Conservation (phyloP, 106 monocot species). For the Posidonia australis region DNA sequence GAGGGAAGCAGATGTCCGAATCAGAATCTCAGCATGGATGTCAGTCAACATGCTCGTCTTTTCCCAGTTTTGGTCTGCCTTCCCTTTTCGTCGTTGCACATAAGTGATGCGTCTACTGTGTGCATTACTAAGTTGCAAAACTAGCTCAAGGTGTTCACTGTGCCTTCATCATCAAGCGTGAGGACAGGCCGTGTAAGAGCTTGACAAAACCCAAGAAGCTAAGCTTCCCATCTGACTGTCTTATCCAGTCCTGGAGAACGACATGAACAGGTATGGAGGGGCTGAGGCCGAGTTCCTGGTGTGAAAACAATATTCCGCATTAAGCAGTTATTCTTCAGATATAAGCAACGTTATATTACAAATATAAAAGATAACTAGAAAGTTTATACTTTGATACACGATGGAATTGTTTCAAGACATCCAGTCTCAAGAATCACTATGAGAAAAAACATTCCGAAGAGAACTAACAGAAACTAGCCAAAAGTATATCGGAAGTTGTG, state of each 20-base stretch:
- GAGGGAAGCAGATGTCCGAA: too few relatives aligned
- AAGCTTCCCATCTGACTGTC: slow-evolving; percentile 92
- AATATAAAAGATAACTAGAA: not conserved
- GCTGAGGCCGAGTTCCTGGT: slow-evolving; percentile 80
- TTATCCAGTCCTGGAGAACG: slow-evolving; percentile 96
- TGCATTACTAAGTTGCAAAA: not conserved
- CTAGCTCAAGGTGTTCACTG: not conserved
- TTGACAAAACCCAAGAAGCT: slow-evolving; percentile 94
- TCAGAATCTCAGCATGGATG: too few relatives aligned
- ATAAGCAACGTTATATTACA: too few relatives aligned
- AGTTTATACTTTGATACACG: not conserved
- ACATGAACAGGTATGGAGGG: slow-evolving; percentile 81
- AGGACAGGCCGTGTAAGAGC: slow-evolving; percentile 70
- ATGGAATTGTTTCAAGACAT: not conserved
- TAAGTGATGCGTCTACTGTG: not conserved
- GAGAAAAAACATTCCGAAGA: not conserved
- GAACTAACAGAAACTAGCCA: not conserved
- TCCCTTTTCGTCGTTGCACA: not conserved
- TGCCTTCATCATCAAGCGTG: slow-evolving; percentile 48
- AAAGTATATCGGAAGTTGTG: too few relatives aligned
- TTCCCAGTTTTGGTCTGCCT: not conserved
- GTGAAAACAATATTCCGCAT: not conserved
- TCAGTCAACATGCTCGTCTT: not conserved
- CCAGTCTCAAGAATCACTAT: not conserved
- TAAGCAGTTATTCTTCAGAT: not conserved